phyloP scores from a whole-genome alignment of 176 grass and related monocot species.

The Puccinellia tenuiflora region DNA sequence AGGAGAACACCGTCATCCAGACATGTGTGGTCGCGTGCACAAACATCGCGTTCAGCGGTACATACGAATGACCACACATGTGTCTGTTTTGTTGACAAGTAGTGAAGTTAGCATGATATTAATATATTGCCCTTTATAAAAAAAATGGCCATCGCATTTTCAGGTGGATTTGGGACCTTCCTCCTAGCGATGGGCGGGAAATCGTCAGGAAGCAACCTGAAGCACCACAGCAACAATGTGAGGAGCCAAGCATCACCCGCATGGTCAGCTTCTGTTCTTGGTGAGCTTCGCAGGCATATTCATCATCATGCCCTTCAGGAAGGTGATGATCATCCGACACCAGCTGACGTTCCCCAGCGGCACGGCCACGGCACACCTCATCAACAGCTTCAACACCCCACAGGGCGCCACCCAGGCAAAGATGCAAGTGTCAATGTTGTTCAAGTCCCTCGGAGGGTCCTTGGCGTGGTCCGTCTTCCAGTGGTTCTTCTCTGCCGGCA shows the following conservation, averaged over 20 bases:
- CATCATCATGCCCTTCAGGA: conserved; percentile 43
- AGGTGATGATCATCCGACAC: conserved; percentile 63
- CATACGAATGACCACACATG: too few species aligned
- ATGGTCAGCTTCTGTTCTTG: conserved; percentile 39
- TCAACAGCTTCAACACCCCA: conserved; percentile 67
- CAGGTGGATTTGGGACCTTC: conserved; percentile 29
- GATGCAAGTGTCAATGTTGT: conserved; percentile 31
- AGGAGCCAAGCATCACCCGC: conserved; percentile 27
- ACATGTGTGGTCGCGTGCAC: conserved; percentile 16
- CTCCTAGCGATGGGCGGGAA: conserved; percentile 14
- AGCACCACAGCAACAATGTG: conserved; percentile 1
- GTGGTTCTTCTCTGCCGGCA: conserved; percentile 51
- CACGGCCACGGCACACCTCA: conserved; percentile 54
- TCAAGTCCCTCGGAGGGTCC: conserved; percentile 33
- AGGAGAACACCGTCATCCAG: conserved; percentile 34
- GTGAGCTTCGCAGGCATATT: conserved; percentile 61
- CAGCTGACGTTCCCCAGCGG: conserved; percentile 54
- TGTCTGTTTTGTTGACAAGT: too few species aligned
- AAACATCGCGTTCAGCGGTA: conserved; percentile 25
- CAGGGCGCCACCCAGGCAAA: conserved; percentile 22
- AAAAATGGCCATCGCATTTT: too few species aligned
- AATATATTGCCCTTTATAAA: too few species aligned
- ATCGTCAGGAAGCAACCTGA: not conserved
- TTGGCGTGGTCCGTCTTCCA: conserved; percentile 46
- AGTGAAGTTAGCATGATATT: too few species aligned